These are phyloP conservation scores for Plasmodium fragile DNA, from an alignment of 169 alveolate species.

Conservation along the genomic window DNA sequence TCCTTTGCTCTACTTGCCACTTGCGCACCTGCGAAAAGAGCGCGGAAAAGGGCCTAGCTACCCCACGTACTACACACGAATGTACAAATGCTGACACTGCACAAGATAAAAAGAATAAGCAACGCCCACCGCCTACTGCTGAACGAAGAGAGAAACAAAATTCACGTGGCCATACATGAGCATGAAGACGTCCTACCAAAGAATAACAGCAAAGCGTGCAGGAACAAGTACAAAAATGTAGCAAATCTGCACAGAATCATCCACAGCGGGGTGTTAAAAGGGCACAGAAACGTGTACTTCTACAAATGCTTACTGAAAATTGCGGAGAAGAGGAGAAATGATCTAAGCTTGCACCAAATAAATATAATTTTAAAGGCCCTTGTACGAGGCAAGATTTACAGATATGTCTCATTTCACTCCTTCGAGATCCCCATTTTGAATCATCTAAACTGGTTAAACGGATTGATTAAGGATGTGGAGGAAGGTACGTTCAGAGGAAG, in stretches of 20 bases:
- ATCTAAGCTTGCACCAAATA: slow-evolving; percentile 56
- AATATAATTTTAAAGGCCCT: slow-evolving; percentile 53
- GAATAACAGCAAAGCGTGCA: slow-evolving; percentile 59
- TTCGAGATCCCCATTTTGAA: slow-evolving; percentile 59
- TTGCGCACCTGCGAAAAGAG: too few species aligned
- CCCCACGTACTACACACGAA: not conserved
- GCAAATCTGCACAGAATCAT: slow-evolving; percentile 42
- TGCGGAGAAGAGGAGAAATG: slow-evolving; percentile 59
- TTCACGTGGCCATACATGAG: slow-evolving; percentile 33
- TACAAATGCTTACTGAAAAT: slow-evolving; percentile 32
- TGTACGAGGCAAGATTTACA: slow-evolving; percentile 38
- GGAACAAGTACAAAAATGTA: slow-evolving; percentile 51
- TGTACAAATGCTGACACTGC: slow-evolving; percentile 36
- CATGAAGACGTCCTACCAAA: slow-evolving; percentile 27
- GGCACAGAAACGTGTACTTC: slow-evolving; percentile 58
- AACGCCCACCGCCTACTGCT: slow-evolving; percentile 1
- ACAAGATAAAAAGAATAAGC: slow-evolving; percentile 25
- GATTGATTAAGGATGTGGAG: not conserved
- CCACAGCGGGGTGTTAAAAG: slow-evolving; percentile 41
- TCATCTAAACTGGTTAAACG: slow-evolving; percentile 15
- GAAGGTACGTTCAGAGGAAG: not conserved
- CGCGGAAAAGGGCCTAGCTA: too few species aligned
- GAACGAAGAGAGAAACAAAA: slow-evolving; percentile 39
- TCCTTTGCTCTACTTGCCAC: not conserved
- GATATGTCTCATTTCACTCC: slow-evolving; percentile 47